phyloP scores from a whole-genome alignment of 306 rosid genomes.

The Medicago ruthenica region DNA sequence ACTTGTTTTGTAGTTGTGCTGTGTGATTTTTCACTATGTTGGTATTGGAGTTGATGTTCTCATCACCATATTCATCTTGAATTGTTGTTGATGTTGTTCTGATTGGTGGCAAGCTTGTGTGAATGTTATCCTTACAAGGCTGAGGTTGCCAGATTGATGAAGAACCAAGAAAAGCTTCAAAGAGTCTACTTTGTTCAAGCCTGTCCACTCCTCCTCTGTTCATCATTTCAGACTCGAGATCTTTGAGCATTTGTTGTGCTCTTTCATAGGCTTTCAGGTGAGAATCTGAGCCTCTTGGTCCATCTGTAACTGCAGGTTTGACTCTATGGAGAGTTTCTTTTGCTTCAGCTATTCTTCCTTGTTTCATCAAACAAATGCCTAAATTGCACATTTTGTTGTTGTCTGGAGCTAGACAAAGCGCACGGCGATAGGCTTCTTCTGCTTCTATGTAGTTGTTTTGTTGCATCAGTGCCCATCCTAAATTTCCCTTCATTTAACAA shows the following conservation, averaged over 20 bases:
- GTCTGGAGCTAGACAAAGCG: slow-evolving; percentile 82
- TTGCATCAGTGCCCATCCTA: slow-evolving; percentile 99
- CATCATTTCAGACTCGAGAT: slow-evolving; percentile 89
- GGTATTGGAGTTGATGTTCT: slow-evolving; percentile 66
- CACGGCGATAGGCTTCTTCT: slow-evolving; percentile 89
- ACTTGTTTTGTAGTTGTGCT: slow-evolving; percentile 35
- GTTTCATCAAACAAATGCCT: slow-evolving; percentile 97
- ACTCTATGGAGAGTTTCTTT: slow-evolving; percentile 80
- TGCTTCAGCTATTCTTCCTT: slow-evolving; percentile 90
- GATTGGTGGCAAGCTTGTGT: slow-evolving; percentile 46
- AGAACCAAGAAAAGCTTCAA: slow-evolving; percentile 92
- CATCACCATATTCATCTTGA: slow-evolving; percentile 70
- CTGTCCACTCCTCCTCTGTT: slow-evolving; percentile 77
- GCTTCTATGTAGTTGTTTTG: slow-evolving; percentile 92
- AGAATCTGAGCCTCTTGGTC: slow-evolving; percentile 99
- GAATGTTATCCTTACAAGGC: slow-evolving; percentile 76
- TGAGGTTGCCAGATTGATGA: slow-evolving; percentile 99
- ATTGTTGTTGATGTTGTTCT: neutral
- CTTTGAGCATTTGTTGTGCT: slow-evolving; percentile 97
- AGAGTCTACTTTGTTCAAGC: slow-evolving; percentile 83
- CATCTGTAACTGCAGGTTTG: slow-evolving; percentile 83
- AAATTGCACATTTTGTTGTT: slow-evolving; percentile 98
- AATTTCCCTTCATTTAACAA: slow-evolving; percentile 66
- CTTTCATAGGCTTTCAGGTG: slow-evolving; percentile 98
- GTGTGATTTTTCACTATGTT: slow-evolving; percentile 44